These are phyloP conservation scores for Termitomyces sp. DNA, from an alignment of 1,284 basidiomycete genomes.

Conservation along the genomic window DNA sequence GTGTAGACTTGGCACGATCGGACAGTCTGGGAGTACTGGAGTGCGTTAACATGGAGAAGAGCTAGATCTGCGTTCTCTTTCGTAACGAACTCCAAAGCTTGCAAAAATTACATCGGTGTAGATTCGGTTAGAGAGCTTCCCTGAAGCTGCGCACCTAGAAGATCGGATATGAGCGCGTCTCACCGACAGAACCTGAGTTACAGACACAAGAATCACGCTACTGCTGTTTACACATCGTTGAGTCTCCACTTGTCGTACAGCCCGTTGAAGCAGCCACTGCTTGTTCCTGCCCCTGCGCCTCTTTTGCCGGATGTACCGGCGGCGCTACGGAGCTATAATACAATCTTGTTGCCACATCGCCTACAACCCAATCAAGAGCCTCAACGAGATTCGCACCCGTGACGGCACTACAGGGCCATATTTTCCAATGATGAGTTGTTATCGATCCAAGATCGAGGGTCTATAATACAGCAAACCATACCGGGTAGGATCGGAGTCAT, in stretches of 20 bases:
- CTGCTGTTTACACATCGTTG: background rate
- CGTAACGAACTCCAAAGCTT: conserved; percentile 5
- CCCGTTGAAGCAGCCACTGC: background rate
- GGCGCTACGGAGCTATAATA: conserved; percentile 53
- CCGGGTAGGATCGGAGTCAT: conserved; percentile 15
- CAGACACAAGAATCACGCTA: conserved; percentile 1
- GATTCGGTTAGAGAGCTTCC: conserved; percentile 1
- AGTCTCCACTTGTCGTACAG: background rate
- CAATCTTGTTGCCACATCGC: conserved; percentile 79
- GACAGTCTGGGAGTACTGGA: background rate
- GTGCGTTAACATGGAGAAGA: background rate
- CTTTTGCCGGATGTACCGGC: conserved; percentile 8
- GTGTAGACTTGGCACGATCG: background rate
- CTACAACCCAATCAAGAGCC: conserved; percentile 93
- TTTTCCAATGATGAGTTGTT: conserved; percentile 85
- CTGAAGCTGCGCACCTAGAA: conserved; percentile 1
- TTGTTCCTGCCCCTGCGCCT: background rate
- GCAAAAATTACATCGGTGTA: conserved; percentile 3
- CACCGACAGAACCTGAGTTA: conserved; percentile 1
- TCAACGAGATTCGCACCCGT: conserved; percentile 81
- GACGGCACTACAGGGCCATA: conserved; percentile 89
- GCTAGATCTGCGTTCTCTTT: conserved; percentile 1
- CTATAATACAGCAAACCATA: conserved; percentile 36
- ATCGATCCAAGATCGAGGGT: conserved; percentile 73
- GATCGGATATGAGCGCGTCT: conserved; percentile 9